Evolutionary conservation across 805 yeast species (phyloP), one percentile per base, ranked within the genome.

Genomic region (Ogataea paradorogensis): DNA sequence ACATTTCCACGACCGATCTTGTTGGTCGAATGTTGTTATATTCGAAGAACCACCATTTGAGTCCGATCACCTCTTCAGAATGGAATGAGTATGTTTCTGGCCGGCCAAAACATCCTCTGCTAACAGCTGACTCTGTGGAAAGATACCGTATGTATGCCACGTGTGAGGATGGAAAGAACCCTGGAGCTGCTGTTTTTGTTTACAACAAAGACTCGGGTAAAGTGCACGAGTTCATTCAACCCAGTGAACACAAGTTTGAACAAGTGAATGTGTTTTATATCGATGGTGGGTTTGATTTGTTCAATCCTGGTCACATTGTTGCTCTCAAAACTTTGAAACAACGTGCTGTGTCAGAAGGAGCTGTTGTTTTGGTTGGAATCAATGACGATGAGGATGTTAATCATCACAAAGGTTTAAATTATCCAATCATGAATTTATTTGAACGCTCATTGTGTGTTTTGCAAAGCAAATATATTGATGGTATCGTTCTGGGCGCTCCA

Each of bases 1-100:
- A 90, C 55, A 93, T 93, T 31, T 83, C 93, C 44, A 93, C 99
- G 3, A 93, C 99, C 0, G 98, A 93, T 56, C 72, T 93, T 40
- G 96, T 93, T 40, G 93, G 90, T 18, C 72, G 98, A 46, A 84
- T 93, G 82, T 71, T 93, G 45, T 62, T 78, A 42, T 69, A 69
- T 54, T 70, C 80, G 38, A 79, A 73, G 46, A 61, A 60, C 20
- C 91, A 84, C 57, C 89, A 83, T 58, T 61, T 70, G 34, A 50
- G 48, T 18, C 51, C 67, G 1, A 50, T 74, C 15, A 52, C 55
- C 10, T 52, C 57, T 24, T 37, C 40, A 3, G 56, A 58, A 35
- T 53, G 53, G 52, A 28, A 40, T 4, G 27, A 22, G 15, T 30
- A 29, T 15, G 16, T 35, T 32, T 23, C 37, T 6, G 39, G 38